Evolutionary conservation across 768 basidiomycete genomes (phyloP).

Genomic region (Coprinopsis sp.): DNA sequence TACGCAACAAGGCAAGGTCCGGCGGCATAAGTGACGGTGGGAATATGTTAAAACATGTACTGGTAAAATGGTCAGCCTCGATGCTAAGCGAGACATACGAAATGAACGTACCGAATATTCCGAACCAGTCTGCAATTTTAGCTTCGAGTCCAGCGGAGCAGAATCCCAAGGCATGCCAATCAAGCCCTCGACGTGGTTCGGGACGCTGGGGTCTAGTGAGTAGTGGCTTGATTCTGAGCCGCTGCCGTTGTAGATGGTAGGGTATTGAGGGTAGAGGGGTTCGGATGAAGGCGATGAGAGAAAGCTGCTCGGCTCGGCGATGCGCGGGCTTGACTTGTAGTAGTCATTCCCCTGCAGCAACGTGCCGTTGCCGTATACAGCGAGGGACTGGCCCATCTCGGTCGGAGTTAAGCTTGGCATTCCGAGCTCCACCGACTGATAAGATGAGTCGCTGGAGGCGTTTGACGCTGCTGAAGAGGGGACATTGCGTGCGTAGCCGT

Average conservation of each 20-base stretch:
- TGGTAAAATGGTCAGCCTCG: no score
- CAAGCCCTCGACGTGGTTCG: slow-evolving; percentile 23
- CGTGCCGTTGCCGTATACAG: slow-evolving; percentile 8
- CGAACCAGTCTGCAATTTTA: slow-evolving; percentile 27
- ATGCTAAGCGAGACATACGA: no score
- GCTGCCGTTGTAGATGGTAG: slow-evolving; percentile 22
- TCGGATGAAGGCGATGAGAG: slow-evolving; percentile 16
- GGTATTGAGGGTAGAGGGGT: slow-evolving; percentile 26
- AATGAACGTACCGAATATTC: slow-evolving; percentile 27
- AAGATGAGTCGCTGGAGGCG: slow-evolving; percentile 24
- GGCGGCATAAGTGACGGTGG: no score
- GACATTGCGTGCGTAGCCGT: slow-evolving; percentile 19
- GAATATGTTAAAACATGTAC: no score
- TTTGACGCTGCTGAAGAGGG: slow-evolving; percentile 23
- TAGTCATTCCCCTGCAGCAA: slow-evolving; percentile 8
- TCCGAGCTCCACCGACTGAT: slow-evolving; percentile 29
- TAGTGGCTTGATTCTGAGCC: slow-evolving; percentile 25
- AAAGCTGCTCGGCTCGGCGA: slow-evolving; percentile 10
- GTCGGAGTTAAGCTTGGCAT: slow-evolving; percentile 26
- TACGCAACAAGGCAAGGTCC: no score
- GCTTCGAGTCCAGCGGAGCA: slow-evolving; percentile 22
- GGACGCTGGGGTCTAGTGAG: slow-evolving; percentile 26
- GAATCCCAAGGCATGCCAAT: slow-evolving; percentile 28
- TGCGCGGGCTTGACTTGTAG: slow-evolving; percentile 6
- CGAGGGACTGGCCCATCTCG: slow-evolving; percentile 25